Base-by-base conservation (phyloP, 2,329 filamentous ascomycete genomes). In the Ascochyta lentis region DNA sequence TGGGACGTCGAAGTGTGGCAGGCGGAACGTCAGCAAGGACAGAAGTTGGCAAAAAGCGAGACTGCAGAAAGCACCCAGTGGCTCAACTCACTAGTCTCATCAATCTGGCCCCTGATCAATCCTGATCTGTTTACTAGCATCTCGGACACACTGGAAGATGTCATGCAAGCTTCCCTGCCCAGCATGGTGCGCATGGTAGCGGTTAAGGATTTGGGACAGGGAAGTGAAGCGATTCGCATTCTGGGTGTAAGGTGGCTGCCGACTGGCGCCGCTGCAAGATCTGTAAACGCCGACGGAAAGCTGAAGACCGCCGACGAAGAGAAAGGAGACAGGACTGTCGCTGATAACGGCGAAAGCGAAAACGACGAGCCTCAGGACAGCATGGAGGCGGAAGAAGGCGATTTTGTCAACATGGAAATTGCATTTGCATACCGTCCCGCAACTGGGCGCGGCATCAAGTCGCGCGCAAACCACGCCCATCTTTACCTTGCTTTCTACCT, bases 161-260 rank as follows among this genome's bases (percentile, higher is more conserved):
- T 92, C 43, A 92, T 92, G 89, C 89, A 92, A 75, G 89, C 89
- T 2, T 89, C 86, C 8, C 76, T 91, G 16, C 88, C 89, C 0
- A 86, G 83, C 53, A 73, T 89, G 33, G 81, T 91, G 29, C 84
- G 89, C 43, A 91, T 91, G 89, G 86, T 91, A 39, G 88, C 86
- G 49, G 85, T 91, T 7, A 88, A 91, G 44, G 89, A 92, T 59
- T 84, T 92, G 54, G 89, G 89, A 0, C 89, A 92, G 72, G 89
- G 89, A 7, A 90, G 85, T 56, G 89, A 91, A 66, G 81, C 87
- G 0, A 67, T 92, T 34, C 84, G 89, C 1, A 88, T 92, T 52
- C 80, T 92, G 1, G 89, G 89, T 3, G 77, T 92, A 34, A 81
- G 87, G 46, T 91, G 89, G 87, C 78, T 92, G 2, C 89, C 89